These are phyloP conservation scores for Wickerhamomyces hampshirensis DNA, from an alignment of 805 yeast species.

Conservation along the genomic window DNA sequence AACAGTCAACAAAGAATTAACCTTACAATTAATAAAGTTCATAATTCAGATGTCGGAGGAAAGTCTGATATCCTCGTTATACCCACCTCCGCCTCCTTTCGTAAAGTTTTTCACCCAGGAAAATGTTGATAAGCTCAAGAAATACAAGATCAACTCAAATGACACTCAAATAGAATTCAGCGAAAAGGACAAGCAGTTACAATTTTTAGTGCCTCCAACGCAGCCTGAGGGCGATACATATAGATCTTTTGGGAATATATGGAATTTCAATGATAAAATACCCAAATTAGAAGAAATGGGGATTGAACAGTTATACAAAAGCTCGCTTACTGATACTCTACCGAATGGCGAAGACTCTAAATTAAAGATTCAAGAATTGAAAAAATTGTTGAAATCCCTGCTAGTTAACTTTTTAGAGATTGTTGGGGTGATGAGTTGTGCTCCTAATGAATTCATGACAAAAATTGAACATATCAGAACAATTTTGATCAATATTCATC, in stretches of 20 bases:
- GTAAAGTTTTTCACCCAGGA: conserved; percentile 67
- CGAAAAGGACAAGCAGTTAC: conserved; percentile 40
- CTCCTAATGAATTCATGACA: conserved; percentile 58
- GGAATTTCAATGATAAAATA: conserved; percentile 66
- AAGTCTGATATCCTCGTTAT: conserved; percentile 55
- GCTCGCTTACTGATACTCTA: conserved; percentile 8
- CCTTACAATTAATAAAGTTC: not conserved
- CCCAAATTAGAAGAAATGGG: conserved; percentile 77
- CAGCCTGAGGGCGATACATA: conserved; percentile 63
- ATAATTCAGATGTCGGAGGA: conserved; percentile 16
- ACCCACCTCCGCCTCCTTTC: conserved; percentile 93
- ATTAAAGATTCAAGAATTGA: conserved; percentile 62
- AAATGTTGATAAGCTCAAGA: conserved; percentile 45
- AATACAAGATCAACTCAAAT: conserved; percentile 13
- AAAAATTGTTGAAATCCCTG: conserved; percentile 72
- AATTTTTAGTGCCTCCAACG: conserved; percentile 59
- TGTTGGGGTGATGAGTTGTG: conserved; percentile 67
- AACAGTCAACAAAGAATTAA: not conserved
- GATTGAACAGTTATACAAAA: conserved; percentile 61
- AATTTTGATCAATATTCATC: conserved; percentile 85
- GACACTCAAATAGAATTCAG: conserved; percentile 31
- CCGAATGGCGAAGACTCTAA: conserved; percentile 35
- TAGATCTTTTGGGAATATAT: conserved; percentile 83
- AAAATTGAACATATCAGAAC: conserved; percentile 78
- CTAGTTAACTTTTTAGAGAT: conserved; percentile 78